Evolutionary conservation across 805 yeast species (phyloP), one percentile per base, ranked within the genome.

Genomic region (Yarrowia divulgata): DNA sequence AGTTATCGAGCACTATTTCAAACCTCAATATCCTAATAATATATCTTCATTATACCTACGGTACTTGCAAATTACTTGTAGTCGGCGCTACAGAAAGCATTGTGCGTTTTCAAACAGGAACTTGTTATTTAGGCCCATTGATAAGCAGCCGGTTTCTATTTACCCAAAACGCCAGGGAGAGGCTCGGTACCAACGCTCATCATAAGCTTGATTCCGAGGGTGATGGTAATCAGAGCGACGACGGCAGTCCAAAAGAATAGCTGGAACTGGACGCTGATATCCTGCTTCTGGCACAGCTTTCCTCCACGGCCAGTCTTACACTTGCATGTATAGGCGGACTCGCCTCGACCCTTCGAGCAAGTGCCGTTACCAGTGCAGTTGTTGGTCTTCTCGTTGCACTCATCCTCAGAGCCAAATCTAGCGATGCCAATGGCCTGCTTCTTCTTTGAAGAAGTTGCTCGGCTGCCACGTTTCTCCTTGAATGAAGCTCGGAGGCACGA

Each of bases 201-300:
- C 75, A 89, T 78, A 70, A 89, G 81, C 73, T 83, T 82, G 70
- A 88, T 77, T 48, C 89, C 90, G 5, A 77, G 78, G 46, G 78
- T 85, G 58, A 86, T 79, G 23, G 85, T 77, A 10, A 80, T 77
- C 43, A 82, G 62, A 67, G 88, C 77, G 2, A 82, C 84, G 13
- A 89, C 72, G 13, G 84, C 78, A 2, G 90, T 83, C 92, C 94
- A 90, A 73, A 89, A 84, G 72, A 90, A 81, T 74, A 90, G 82
- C 75, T 90, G 86, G 73, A 90, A 87, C 77, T 87, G 87, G 3
- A 85, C 82, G 55, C 90, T 83, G 70, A 89, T 83, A 74, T 90
- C 93, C 73, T 82, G 82, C 83, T 89, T 90, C 74, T 84, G 81
- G 77, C 95, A 90, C 71, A 86, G 85, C 70, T 70, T 71, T 19